Percentiles rank a stretch among this genome's conserved stretches.
These are phyloP conservation scores for Nemania bipapillata DNA, from an alignment of 2,329 filamentous ascomycete species.

Conservation along the genomic window DNA sequence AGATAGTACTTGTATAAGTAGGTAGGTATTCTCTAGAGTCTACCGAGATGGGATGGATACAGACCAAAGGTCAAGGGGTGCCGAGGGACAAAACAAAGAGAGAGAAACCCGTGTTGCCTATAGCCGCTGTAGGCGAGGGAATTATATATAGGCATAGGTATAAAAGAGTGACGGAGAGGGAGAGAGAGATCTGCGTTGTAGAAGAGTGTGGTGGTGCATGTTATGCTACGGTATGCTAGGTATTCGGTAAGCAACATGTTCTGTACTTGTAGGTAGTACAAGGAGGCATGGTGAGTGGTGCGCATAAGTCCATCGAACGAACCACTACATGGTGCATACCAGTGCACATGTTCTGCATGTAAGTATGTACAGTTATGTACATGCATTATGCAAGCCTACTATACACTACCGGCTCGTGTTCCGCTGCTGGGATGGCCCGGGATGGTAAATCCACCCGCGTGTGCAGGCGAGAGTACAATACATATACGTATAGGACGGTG, in stretches of 20 bases:
- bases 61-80: neutral
- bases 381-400: slow-evolving; percentile 21
- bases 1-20: neutral
- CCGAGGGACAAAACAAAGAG: neutral
- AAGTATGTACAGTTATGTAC: too few relatives aligned
- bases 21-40: neutral
- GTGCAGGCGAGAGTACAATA: slow-evolving; percentile 13
- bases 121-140: slow-evolving; percentile 31
- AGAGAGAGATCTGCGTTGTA: slow-evolving; percentile 33
- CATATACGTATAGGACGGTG: too few relatives aligned
- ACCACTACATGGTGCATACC: too few relatives aligned
- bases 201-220: slow-evolving; percentile 14
- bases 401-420: slow-evolving; percentile 37
- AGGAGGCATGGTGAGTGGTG: slow-evolving; percentile 21
- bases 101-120: neutral
- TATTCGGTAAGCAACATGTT: too few relatives aligned
- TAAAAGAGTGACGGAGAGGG: too few relatives aligned
- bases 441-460: slow-evolving; percentile 35
- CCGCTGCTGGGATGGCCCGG: slow-evolving; percentile 36
- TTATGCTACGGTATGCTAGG: too few relatives aligned
- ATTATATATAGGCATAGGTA: too few relatives aligned
- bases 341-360: too few relatives aligned
- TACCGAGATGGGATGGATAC: neutral
- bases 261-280: too few relatives aligned
- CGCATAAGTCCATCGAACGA: slow-evolving; percentile 33